Percentiles rank a stretch among this genome's conserved stretches.
phyloP scores from a whole-genome alignment of 306 rosid species.

The Ormosia semicastrata region DNA sequence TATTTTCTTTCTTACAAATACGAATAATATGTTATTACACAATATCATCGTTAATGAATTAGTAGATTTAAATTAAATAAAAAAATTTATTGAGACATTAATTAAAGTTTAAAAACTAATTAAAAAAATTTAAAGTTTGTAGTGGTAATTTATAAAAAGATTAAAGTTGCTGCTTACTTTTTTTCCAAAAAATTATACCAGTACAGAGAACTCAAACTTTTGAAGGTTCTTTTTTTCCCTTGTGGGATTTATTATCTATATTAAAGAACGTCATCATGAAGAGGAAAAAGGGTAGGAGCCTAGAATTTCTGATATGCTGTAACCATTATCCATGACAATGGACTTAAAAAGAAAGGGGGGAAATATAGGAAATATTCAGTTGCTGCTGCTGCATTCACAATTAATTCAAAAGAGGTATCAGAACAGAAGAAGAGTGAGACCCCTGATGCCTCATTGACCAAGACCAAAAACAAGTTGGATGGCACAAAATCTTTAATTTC shows the following conservation, averaged over 20 bases:
- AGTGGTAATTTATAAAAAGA: no score
- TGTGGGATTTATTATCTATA: not conserved
- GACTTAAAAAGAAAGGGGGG: no score
- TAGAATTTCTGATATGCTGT: not conserved
- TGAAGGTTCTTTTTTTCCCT: constrained; percentile 50
- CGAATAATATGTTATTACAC: no score
- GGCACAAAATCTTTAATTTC: constrained; percentile 31
- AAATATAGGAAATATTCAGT: not conserved
- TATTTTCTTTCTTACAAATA: no score
- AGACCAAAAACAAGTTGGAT: constrained; percentile 41
- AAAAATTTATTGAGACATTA: no score
- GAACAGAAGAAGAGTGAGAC: constrained; percentile 23
- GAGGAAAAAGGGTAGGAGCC: not conserved
- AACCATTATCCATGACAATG: not conserved
- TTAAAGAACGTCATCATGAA: not conserved
- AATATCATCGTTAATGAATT: no score
- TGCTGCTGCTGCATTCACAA: constrained; percentile 74
- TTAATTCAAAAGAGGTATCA: constrained; percentile 39
- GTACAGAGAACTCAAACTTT: constrained; percentile 46
- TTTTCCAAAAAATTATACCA: constrained; percentile 32
- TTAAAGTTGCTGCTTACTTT: no score
- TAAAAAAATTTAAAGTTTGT: no score
- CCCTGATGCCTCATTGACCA: constrained; percentile 19
- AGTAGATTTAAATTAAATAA: no score
- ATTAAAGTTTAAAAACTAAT: no score